Evolutionary conservation across 2,329 filamentous ascomycete genomes (phyloP).

Genomic region (Phaeosphaeria sp.): DNA sequence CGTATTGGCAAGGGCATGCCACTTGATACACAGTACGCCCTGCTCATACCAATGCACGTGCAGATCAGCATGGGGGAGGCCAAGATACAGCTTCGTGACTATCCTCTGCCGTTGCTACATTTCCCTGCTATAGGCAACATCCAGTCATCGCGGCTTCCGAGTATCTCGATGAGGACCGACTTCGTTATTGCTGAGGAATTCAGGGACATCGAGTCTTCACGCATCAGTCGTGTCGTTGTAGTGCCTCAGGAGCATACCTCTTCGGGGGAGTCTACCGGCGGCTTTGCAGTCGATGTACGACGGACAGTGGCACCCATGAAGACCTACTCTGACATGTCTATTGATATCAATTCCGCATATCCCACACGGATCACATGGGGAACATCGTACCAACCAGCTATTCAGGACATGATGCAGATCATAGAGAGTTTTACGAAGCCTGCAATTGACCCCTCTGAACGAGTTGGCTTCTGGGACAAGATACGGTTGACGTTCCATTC

Average conservation of each 20-base stretch:
- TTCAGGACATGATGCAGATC: slow-evolving; percentile 99
- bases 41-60: slow-evolving; percentile 89
- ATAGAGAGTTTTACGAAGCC: slow-evolving; percentile 98
- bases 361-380: slow-evolving; percentile 97
- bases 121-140: slow-evolving; percentile 81
- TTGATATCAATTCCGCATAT: slow-evolving; percentile 91
- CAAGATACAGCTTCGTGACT: slow-evolving; percentile 85
- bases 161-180: slow-evolving; percentile 83
- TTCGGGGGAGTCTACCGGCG: slow-evolving; percentile 65
- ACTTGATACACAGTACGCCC: slow-evolving; percentile 84
- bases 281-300: slow-evolving; percentile 84
- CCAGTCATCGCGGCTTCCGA: slow-evolving; percentile 80
- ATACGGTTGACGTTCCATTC: slow-evolving; percentile 94
- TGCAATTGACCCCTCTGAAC: slow-evolving; percentile 89
- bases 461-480: slow-evolving; percentile 98
- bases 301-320: slow-evolving; percentile 95
- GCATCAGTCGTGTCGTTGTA: slow-evolving; percentile 82
- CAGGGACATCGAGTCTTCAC: slow-evolving; percentile 77
- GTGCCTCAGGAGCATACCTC: slow-evolving; percentile 71
- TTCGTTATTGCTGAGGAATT: slow-evolving; percentile 97
- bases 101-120: slow-evolving; percentile 89
- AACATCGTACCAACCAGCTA: slow-evolving; percentile 94
- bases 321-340: slow-evolving; percentile 88
- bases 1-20: slow-evolving; percentile 97
- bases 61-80: slow-evolving; percentile 90